A percentile compares a stretch with the other conserved stretches of the same genome.
Conservation (phyloP, 371 early-diverging fungal genomes). For the Rhizopus delemar region DNA sequence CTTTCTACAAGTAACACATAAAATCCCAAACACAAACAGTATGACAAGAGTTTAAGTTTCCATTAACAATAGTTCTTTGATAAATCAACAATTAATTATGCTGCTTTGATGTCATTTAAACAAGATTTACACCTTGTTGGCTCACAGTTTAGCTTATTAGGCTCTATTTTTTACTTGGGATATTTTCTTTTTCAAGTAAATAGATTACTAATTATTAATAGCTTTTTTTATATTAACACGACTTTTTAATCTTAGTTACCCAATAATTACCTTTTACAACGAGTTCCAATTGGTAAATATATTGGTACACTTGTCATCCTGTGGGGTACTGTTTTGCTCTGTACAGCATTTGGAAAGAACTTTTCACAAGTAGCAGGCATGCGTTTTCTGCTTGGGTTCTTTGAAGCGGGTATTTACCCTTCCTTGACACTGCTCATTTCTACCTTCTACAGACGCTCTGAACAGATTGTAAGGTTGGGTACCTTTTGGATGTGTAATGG, state of each 20-base stretch:
- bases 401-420: slow-evolving; percentile 34
- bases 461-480: slow-evolving; percentile 32
- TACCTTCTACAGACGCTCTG: slow-evolving; percentile 37
- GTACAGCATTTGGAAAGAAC: slow-evolving; percentile 30
- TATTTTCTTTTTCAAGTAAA: slow-evolving; percentile 39
- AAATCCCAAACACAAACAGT: not conserved
- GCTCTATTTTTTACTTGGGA: slow-evolving; percentile 31
- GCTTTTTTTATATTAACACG: not conserved
- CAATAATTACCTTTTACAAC: slow-evolving; percentile 41
- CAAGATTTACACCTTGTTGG: slow-evolving; percentile 14
- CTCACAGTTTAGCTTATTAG: slow-evolving; percentile 23
- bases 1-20: slow-evolving; percentile 37
- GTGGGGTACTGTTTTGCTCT: slow-evolving; percentile 31
- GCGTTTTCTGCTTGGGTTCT: slow-evolving; percentile 33
- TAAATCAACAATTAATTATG: slow-evolving; percentile 28
- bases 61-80: slow-evolving; percentile 17
- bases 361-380: slow-evolving; percentile 35
- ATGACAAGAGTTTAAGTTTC: too few species aligned
- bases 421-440: slow-evolving; percentile 33
- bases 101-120: slow-evolving; percentile 20
- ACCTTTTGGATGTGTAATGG: slow-evolving; percentile 37
- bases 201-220: not conserved
- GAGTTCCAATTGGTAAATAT: slow-evolving; percentile 32
- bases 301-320: slow-evolving; percentile 31
- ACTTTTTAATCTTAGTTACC: slow-evolving; percentile 26